Evolutionary conservation across 192 early-diverging fungal genomes (phyloP).

Genomic region (Paraglomus occultum): DNA sequence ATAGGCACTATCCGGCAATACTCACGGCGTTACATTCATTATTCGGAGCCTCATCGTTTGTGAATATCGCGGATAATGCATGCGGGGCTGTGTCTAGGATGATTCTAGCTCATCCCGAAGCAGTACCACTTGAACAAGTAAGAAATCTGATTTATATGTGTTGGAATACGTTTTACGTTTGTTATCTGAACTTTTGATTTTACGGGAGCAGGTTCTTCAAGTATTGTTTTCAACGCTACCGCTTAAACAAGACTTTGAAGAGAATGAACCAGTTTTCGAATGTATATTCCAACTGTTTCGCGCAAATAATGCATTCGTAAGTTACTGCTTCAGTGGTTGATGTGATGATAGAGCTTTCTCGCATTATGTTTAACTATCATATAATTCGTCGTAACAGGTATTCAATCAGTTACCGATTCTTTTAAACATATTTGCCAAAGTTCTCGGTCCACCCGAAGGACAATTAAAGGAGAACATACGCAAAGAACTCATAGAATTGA

Average conservation of each 20-base stretch:
- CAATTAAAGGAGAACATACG: conserved; percentile 58
- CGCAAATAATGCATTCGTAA: conserved; percentile 47
- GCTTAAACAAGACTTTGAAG: conserved; percentile 71
- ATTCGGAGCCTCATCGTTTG: conserved; percentile 51
- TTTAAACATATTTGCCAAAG: conserved; percentile 56
- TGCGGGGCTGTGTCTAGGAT: conserved; percentile 77
- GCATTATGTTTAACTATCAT: background rate
- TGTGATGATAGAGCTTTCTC: background rate
- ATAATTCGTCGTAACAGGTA: conserved; percentile 33
- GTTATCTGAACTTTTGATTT: background rate
- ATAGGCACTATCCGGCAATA: conserved; percentile 59
- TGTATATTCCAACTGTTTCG: conserved; percentile 66
- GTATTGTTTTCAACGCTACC: conserved; percentile 67
- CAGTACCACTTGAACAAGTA: conserved; percentile 63
- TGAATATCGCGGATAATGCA: conserved; percentile 71
- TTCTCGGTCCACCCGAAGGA: conserved; percentile 50
- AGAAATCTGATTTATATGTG: background rate
- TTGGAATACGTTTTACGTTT: background rate
- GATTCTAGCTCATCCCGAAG: conserved; percentile 64
- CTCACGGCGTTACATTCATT: conserved; percentile 64
- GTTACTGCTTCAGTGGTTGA: background rate
- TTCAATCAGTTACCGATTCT: conserved; percentile 50
- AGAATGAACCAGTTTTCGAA: conserved; percentile 76
- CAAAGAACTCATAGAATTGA: conserved; percentile 55
- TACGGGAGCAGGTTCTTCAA: conserved; percentile 49